Evolutionary conservation across 345 rosid species (phyloP).

Genomic region (Lepidium africanum): DNA sequence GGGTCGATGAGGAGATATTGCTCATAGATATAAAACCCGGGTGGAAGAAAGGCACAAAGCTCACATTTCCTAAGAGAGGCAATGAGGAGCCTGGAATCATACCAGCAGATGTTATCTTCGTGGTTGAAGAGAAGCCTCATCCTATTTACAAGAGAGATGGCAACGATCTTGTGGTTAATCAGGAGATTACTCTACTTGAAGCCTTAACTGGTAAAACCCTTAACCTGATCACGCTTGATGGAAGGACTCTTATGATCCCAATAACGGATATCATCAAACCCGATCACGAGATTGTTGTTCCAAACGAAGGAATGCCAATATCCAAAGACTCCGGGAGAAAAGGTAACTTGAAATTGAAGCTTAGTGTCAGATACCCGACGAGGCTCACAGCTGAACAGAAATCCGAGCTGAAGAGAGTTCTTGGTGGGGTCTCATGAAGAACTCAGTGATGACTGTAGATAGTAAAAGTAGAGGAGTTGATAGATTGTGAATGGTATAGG

Average conservation of each 20-base stretch:
- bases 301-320: constrained; percentile 90
- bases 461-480: constrained; percentile 14
- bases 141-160: constrained; percentile 72
- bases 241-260: constrained; percentile 63
- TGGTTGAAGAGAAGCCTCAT: constrained; percentile 88
- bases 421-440: constrained; percentile 50
- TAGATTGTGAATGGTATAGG: constrained; percentile 17
- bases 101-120: constrained; percentile 73
- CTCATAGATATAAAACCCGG: constrained; percentile 88
- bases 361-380: constrained; percentile 78
- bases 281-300: constrained; percentile 65
- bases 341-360: constrained; percentile 75
- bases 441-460: constrained; percentile 18
- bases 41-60: constrained; percentile 96
- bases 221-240: constrained; percentile 58
- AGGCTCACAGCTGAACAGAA: constrained; percentile 71
- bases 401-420: constrained; percentile 67
- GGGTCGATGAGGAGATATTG: constrained; percentile 63
- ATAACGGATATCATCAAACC: constrained; percentile 70
- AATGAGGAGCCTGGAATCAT: constrained; percentile 72
- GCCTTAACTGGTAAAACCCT: constrained; percentile 79
- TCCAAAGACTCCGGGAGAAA: constrained; percentile 74
- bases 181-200: constrained; percentile 78
- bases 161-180: constrained; percentile 60
- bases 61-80: constrained; percentile 84